phyloP scores from a whole-genome alignment of 345 rosid genomes.

The Cardamine chenopodiifolia region DNA sequence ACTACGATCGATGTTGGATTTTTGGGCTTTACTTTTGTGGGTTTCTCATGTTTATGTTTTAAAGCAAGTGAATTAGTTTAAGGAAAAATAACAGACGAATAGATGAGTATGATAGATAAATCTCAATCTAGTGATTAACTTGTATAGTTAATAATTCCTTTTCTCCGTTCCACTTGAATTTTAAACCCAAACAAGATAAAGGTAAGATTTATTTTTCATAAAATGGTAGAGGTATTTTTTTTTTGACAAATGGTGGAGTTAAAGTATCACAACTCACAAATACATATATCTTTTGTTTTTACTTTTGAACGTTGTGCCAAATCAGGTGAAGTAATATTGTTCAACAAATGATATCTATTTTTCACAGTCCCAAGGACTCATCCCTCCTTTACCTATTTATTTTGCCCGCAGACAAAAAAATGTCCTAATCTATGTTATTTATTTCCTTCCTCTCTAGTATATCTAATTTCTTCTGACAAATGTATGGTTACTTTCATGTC shows the following conservation, averaged over 20 bases:
- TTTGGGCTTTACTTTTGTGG: neutral
- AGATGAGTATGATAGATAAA: neutral
- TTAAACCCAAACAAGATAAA: neutral
- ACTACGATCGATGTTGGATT: neutral
- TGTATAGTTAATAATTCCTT: too few species aligned
- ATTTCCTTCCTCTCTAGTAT: neutral
- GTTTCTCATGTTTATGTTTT: too few species aligned
- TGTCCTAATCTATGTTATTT: neutral
- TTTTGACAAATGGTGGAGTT: neutral
- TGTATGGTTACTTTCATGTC: neutral
- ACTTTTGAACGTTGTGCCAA: neutral
- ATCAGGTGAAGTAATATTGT: neutral
- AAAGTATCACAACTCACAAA: neutral
- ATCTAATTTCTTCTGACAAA: neutral
- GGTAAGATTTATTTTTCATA: neutral
- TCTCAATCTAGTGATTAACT: too few species aligned
- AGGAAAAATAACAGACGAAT: too few species aligned
- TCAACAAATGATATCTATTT: neutral
- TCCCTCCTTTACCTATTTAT: neutral
- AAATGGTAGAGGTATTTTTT: neutral
- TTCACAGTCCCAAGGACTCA: neutral
- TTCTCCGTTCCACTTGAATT: neutral
- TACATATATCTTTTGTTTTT: too few species aligned
- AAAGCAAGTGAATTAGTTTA: neutral
- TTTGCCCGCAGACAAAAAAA: neutral